Percentiles rank a stretch among this genome's conserved stretches.
Conservation (phyloP, 2,329 filamentous ascomycete species). For the Nigrograna mackinnonii region DNA sequence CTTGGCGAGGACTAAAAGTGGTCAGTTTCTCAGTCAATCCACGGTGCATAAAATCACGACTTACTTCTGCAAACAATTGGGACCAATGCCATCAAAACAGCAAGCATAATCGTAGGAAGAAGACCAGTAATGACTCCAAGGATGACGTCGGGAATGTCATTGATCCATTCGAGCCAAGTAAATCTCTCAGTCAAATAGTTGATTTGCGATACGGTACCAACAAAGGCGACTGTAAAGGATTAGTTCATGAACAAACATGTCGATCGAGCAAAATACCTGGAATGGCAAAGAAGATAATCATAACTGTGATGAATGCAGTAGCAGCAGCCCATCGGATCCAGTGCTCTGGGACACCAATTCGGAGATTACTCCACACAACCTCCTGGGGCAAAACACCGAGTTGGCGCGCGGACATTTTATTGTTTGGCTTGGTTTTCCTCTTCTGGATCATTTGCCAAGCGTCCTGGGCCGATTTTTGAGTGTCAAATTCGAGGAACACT, state of each 20-base stretch:
- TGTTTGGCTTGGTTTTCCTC: slow-evolving; percentile 36
- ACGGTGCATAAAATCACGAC: slow-evolving; percentile 4
- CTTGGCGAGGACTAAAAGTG: slow-evolving; percentile 37
- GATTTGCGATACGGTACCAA: slow-evolving; percentile 50
- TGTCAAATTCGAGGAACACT: slow-evolving; percentile 86
- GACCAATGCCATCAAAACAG: slow-evolving; percentile 48
- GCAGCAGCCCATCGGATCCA: slow-evolving; percentile 32
- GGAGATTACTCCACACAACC: slow-evolving; percentile 51
- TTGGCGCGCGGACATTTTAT: slow-evolving; percentile 43
- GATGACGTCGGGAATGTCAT: slow-evolving; percentile 43
- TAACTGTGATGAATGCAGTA: slow-evolving; percentile 42
- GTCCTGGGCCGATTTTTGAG: slow-evolving; percentile 79
- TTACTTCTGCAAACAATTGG: slow-evolving; percentile 45
- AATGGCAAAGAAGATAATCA: slow-evolving; percentile 52
- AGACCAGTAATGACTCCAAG: slow-evolving; percentile 52
- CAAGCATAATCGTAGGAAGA: slow-evolving; percentile 46
- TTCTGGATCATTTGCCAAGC: slow-evolving; percentile 71
- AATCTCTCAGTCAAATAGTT: slow-evolving; percentile 44
- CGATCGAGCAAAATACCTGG: slow-evolving; percentile 25
- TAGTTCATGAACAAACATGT: slow-evolving; percentile 4
- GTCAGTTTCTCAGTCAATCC: too few species aligned
- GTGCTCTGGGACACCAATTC: slow-evolving; percentile 39
- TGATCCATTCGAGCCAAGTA: slow-evolving; percentile 46
- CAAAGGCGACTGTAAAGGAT: slow-evolving; percentile 40
- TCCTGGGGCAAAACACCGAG: slow-evolving; percentile 50